phyloP scores from a whole-genome alignment of 495 filamentous ascomycete species.

The Choiromyces venosus region DNA sequence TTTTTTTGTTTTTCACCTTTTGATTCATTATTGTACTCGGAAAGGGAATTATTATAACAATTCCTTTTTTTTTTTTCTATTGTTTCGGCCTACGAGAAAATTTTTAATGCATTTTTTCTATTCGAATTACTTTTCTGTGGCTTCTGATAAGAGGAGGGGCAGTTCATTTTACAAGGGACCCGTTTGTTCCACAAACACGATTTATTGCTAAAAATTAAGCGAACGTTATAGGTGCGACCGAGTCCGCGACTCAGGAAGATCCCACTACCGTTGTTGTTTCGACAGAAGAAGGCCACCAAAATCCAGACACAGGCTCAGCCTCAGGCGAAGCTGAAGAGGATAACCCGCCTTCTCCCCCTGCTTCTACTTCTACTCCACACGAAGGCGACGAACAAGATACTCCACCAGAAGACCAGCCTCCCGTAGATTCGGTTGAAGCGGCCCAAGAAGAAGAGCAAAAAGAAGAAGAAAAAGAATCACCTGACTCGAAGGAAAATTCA shows the following conservation, averaged over 20 bases:
- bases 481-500: not conserved
- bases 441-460: not conserved
- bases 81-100: not conserved
- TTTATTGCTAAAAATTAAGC: constrained; percentile 4
- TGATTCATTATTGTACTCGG: not conserved
- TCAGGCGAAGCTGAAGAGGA: not conserved
- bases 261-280: not conserved
- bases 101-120: not conserved
- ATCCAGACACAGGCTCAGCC: not conserved
- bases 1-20: not conserved
- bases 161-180: constrained; percentile 1
- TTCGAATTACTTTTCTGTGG: not conserved
- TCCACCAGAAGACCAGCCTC: not conserved
- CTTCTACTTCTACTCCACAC: not conserved
- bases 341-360: not conserved
- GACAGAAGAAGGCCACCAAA: not conserved
- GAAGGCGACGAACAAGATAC: constrained; percentile 2
- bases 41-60: not conserved
- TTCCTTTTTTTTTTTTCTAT: not conserved
- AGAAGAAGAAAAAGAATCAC: constrained; percentile 2
- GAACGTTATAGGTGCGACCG: not conserved
- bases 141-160: not conserved
- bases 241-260: constrained; percentile 1
- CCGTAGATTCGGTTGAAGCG: not conserved
- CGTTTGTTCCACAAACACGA: not conserved